Base-by-base conservation (phyloP, 169 alveolate species). In the Plasmodium coatneyi region DNA sequence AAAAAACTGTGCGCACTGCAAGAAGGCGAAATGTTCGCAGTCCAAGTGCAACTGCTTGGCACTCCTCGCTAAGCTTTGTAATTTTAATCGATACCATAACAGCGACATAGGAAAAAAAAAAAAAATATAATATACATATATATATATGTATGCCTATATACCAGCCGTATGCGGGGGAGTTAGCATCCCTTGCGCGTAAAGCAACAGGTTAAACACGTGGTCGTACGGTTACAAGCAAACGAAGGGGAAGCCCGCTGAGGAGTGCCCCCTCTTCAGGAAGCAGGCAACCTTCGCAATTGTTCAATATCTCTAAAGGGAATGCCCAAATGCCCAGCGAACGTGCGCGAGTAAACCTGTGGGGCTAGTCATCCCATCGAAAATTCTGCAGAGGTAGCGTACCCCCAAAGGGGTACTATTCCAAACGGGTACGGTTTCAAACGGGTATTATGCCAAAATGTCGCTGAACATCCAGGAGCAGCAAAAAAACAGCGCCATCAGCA, bases 381-480 rank as follows among this genome's bases (percentile, higher is more conserved):
- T 32, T 76, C 22, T 14, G 60, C 60, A 12, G 22, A 16, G 60
- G 6, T 16, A 49, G 60, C 10, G 56, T 46, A 12, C 4, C 56
- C 56, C 56, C 56, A 1, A 46, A 46, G 1, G 56, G 56, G 56
- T 49, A 4, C 60, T 12, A 3, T 49, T 12, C 22, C 60, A 49
- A 3, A 49, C 54, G 1, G 9, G 60, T 3, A 3, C 22, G 19
- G 1, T 12, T 46, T 6, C 56, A 46, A 12, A 46, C 6, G 56
- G 56, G 7, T 12, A 0, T 22, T 10, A 5, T 5, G 1, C 66
- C 32, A 89, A 36, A 16, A 89, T 89, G 94, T 30, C 94, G 14
- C 66, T 89, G 28, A 89, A 89, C 30, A 89, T 89, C 56, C 94
- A 89, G 34, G 94, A 89, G 32, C 91, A 89, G 71, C 94, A 89